Evolutionary conservation across 345 rosid species (phyloP), one percentile per base, ranked within the genome.

Genomic region (Bruguiera gymnorhiza): DNA sequence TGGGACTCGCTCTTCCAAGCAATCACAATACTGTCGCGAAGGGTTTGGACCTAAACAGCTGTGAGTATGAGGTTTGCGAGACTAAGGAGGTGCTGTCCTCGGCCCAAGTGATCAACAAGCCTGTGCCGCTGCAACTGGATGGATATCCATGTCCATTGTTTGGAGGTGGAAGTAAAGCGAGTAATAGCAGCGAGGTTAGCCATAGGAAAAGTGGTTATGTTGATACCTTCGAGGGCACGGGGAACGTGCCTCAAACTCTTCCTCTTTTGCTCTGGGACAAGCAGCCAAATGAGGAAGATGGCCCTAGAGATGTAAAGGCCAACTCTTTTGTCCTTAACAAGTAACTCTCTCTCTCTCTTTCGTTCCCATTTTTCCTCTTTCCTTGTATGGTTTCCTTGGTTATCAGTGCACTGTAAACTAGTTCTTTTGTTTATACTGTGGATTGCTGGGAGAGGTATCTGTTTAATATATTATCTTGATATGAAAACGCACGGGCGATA

Each of bases 1-100:
- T 85, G 11, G 82, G 83, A 62, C 83, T 85, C 4, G 72, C 84
- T 61, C 86, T 82, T 54, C 75, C 86, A 15, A 63, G 48, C 9
- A 13, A 13, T 43, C 16, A 27, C 65, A 21, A 19, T 60, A 31
- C 62, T 8, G 31, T 56, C 24, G 60, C 52, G 55, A 37, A 55
- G 19, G 69, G 76, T 7, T 43, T 43, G 50, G 50, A 43, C 50
- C 50, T 43, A 13, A 43, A 43, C 50, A 43, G 50, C 5, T 43
- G 13, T 43, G 18, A 43, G 4, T 43, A 43, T 13, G 18, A 43
- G 16, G 50, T 13, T 43, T 43, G 50, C 18, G 50, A 43, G 18
- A 54, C 65, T 39, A 71, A 37, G 24, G 66, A 60, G 21, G 16
- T 15, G 34, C 27, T 20, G 57, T 31, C 18, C 18, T 3, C 18